A percentile compares a stretch with the other conserved stretches of the same genome.
phyloP scores from a whole-genome alignment of 2,329 filamentous ascomycete species.

The Colletotrichum neosansevieriae region DNA sequence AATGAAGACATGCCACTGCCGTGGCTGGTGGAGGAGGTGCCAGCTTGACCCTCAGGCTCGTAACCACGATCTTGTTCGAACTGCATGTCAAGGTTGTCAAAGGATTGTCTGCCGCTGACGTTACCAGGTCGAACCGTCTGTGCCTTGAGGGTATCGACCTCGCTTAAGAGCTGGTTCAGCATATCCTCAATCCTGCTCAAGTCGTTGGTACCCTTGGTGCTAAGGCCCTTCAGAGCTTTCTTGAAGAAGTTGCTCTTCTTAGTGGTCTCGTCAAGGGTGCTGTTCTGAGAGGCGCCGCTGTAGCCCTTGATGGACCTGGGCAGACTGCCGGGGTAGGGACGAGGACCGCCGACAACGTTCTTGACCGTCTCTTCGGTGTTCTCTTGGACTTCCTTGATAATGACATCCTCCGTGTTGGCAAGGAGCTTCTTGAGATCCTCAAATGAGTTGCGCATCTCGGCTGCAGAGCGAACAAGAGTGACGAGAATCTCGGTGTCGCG shows the following conservation, averaged over 20 bases:
- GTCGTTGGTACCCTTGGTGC: conserved; percentile 88
- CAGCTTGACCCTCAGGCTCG: conserved; percentile 84
- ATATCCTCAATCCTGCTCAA: conserved; percentile 90
- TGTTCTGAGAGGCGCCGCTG: conserved; percentile 62
- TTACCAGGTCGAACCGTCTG: conserved; percentile 59
- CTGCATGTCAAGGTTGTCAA: conserved; percentile 75
- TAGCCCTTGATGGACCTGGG: conserved; percentile 69
- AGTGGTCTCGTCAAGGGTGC: conserved; percentile 68
- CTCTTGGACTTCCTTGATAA: conserved; percentile 88
- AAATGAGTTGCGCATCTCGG: conserved; percentile 97
- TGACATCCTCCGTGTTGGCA: conserved; percentile 87
- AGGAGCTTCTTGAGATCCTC: conserved; percentile 95
- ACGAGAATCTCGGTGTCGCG: conserved; percentile 97
- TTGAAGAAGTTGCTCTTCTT: conserved; percentile 97
- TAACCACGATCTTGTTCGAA: conserved; percentile 81
- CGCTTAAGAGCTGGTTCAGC: conserved; percentile 90
- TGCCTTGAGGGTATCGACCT: conserved; percentile 86
- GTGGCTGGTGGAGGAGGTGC: conserved; percentile 76
- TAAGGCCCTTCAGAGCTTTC: conserved; percentile 90
- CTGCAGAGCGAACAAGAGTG: conserved; percentile 90
- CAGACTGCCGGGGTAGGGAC: conserved; percentile 79
- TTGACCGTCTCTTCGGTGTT: conserved; percentile 89
- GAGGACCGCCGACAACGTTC: conserved; percentile 85
- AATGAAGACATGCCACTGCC: conserved; percentile 81
- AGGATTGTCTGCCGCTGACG: conserved; percentile 70